Base-by-base conservation (phyloP, 1,284 basidiomycete genomes). In the Rhodotorula sp. region DNA sequence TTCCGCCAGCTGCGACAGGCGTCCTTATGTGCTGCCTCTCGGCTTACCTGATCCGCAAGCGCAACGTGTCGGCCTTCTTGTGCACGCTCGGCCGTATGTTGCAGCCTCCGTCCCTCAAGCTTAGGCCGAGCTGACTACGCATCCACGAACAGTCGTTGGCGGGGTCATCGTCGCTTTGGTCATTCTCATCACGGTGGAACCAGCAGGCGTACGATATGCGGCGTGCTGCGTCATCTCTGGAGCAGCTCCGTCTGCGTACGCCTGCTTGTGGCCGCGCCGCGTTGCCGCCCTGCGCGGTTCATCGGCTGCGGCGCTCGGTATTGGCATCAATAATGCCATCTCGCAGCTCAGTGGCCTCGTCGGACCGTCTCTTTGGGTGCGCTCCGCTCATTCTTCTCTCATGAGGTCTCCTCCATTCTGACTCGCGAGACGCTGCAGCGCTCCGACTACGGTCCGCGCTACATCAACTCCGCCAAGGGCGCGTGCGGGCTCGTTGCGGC, bases 311-410 rank as follows among this genome's bases (percentile, higher is more conserved):
- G 68, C 68, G 7, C 46, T 70, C 25, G 68, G 68, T 1, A 58
- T 70, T 45, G 68, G 67, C 14, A 25, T 70, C n/a, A 60, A 61
- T 53, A 70, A 70, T 48, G 68, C 68, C n/a, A 46, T 66, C 16
- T 58, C 54, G 0, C 68, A 70, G 17, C 58, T 70, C 54, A 53
- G 46, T 4, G 68, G 68, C 3, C 56, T 70, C 23, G 54, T 70
- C 21, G 68, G 68, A 13, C 68, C 68, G 1, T 63, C 61, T 23
- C 48, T 66, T 4, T 64, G 59, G 46, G 54, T 44, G 4, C 23
- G 21, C 21, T 25, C 23, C 42, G 1, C 44, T 16, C 23, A 21
- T 23, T 34, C 44, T 44, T 16, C 21, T 42, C 7, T 21, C 21
- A 17, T 16, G 8, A 21, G 23, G 12, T 2, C 7, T 9, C n/a